These are phyloP conservation scores for Arthrobotrys entomopaga DNA, from an alignment of 2,329 filamentous ascomycete species.

Conservation along the genomic window DNA sequence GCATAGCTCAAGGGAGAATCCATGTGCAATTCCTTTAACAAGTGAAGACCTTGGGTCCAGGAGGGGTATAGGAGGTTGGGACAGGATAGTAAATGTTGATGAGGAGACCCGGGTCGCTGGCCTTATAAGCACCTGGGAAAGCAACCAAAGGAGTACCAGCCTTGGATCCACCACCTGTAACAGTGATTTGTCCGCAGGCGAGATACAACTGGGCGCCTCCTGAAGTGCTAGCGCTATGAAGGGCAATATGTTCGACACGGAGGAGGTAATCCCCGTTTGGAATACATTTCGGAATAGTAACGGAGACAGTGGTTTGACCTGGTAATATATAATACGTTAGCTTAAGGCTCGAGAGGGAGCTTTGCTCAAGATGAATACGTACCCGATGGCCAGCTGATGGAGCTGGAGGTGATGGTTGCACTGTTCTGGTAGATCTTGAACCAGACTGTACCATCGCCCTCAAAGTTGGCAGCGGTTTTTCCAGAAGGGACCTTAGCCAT, in stretches of 20 bases:
- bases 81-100: constrained; percentile 59
- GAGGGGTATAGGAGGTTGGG: constrained; percentile 61
- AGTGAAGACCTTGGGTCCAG: constrained; percentile 61
- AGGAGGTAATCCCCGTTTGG: constrained; percentile 65
- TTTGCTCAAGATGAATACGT: background rate
- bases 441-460: constrained; percentile 62
- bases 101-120: constrained; percentile 56
- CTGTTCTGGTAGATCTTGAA: constrained; percentile 62
- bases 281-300: constrained; percentile 62
- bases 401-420: constrained; percentile 57
- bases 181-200: constrained; percentile 64
- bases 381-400: constrained; percentile 56
- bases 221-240: constrained; percentile 63
- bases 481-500: constrained; percentile 61
- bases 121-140: constrained; percentile 63
- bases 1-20: background rate
- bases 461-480: constrained; percentile 60
- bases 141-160: constrained; percentile 62
- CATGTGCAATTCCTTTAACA: constrained; percentile 22
- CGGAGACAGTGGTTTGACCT: constrained; percentile 58
- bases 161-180: constrained; percentile 62
- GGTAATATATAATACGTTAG: too few relatives aligned
- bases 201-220: constrained; percentile 64
- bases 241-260: constrained; percentile 65
- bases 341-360: too few relatives aligned